A percentile compares a stretch with the other conserved stretches of the same genome.
Evolutionary conservation across 2,329 filamentous ascomycete species (phyloP).

Genomic region (Penicillium sp.): DNA sequence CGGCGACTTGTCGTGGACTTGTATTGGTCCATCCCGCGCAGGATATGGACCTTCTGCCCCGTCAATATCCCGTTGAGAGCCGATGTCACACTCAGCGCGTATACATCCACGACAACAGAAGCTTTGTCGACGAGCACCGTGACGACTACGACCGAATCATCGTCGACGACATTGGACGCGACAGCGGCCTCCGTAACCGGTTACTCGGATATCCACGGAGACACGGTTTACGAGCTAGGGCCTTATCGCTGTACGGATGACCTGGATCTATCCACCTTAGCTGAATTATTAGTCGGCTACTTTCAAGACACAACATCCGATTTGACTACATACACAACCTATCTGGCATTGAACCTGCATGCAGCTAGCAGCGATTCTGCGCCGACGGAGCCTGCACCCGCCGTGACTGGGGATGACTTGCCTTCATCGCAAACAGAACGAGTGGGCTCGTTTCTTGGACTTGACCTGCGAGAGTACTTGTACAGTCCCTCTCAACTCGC

Average conservation of each 20-base stretch:
- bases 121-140: conserved; percentile 12
- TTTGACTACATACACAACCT: conserved; percentile 53
- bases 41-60: conserved; percentile 61
- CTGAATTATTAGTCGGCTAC: conserved; percentile 53
- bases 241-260: conserved; percentile 54
- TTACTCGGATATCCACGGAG: conserved; percentile 21
- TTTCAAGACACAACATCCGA: conserved; percentile 54
- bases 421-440: conserved; percentile 43
- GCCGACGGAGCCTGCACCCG: conserved; percentile 43
- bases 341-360: conserved; percentile 60
- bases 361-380: conserved; percentile 47
- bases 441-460: conserved; percentile 49
- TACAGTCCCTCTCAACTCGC: conserved; percentile 54
- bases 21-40: conserved; percentile 59
- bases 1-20: conserved; percentile 58
- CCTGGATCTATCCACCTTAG: conserved; percentile 52
- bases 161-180: conserved; percentile 20
- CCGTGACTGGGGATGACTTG: conserved; percentile 42
- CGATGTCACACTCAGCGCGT: conserved; percentile 21
- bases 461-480: conserved; percentile 49
- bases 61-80: conserved; percentile 47
- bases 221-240: conserved; percentile 49
- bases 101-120: conserved; percentile 7
- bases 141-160: conserved; percentile 21
- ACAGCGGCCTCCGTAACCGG: conserved; percentile 24